These are phyloP conservation scores for Trichoderma gracile DNA, from an alignment of 2,329 filamentous ascomycete genomes.

Conservation along the genomic window DNA sequence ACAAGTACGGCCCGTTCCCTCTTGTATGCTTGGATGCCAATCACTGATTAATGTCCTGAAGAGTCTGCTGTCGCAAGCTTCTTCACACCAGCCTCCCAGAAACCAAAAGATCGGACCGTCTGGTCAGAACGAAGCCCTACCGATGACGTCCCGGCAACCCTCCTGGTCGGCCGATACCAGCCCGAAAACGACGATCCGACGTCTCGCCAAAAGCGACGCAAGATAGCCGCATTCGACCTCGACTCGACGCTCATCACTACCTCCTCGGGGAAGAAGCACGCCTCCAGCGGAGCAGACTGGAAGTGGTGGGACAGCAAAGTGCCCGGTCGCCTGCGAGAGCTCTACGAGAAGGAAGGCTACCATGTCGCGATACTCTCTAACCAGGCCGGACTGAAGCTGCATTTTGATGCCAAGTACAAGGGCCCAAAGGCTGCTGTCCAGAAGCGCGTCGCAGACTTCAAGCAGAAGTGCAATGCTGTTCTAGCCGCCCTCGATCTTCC, in stretches of 20 bases:
- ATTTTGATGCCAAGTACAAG: conserved; percentile 67
- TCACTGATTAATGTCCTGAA: conserved; percentile 36
- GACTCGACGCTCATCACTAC: conserved; percentile 87
- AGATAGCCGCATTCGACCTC: conserved; percentile 72
- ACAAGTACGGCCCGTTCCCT: conserved; percentile 46
- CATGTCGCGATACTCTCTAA: conserved; percentile 82
- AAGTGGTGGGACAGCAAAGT: conserved; percentile 86
- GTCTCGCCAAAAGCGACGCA: conserved; percentile 46
- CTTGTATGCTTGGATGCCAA: neutral
- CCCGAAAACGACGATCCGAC: conserved; percentile 43
- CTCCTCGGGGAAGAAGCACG: conserved; percentile 77
- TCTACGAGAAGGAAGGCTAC: conserved; percentile 71
- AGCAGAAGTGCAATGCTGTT: conserved; percentile 72
- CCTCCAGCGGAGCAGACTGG: conserved; percentile 75
- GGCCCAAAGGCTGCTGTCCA: conserved; percentile 58
- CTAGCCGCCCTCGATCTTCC: conserved; percentile 74
- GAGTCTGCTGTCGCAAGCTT: conserved; percentile 75
- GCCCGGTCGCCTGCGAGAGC: conserved; percentile 63
- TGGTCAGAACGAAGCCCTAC: conserved; percentile 68
- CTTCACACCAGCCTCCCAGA: conserved; percentile 85
- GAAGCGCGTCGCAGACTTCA: conserved; percentile 75
- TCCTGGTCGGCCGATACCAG: conserved; percentile 74
- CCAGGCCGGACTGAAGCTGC: conserved; percentile 78
- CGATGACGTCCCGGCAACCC: conserved; percentile 52
- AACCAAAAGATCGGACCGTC: conserved; percentile 70